These are phyloP conservation scores for Oryza glaberrima DNA, from an alignment of 176 grass and related monocot species.

Conservation along the genomic window DNA sequence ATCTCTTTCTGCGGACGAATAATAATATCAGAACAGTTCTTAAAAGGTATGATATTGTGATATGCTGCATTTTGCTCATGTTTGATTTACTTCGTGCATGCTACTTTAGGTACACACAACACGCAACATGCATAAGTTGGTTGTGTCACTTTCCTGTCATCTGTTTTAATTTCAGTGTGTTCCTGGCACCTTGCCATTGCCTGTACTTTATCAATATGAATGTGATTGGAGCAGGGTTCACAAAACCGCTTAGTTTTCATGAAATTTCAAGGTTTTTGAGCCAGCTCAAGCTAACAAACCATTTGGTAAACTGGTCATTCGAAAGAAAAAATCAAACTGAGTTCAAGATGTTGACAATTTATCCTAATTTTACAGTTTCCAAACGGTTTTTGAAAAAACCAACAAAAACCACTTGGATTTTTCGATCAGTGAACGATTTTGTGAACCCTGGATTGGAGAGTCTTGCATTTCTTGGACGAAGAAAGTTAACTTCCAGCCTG, in stretches of 20 bases:
- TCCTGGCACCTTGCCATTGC: background rate
- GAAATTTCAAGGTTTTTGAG: too few species aligned
- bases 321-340: too few species aligned
- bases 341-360: too few species aligned
- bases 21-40: constrained; percentile 72
- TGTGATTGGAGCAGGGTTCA: background rate
- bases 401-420: too few species aligned
- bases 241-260: too few species aligned
- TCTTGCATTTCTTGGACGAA: constrained; percentile 9
- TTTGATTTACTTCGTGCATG: constrained; percentile 1
- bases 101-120: constrained; percentile 13
- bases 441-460: too few species aligned
- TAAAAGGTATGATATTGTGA: constrained; percentile 57
- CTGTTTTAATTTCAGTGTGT: constrained; percentile 19
- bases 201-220: background rate
- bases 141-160: background rate
- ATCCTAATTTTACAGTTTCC: too few species aligned
- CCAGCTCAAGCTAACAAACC: too few species aligned
- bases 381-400: too few species aligned
- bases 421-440: too few species aligned
- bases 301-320: too few species aligned
- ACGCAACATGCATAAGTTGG: background rate
- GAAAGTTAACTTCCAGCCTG: too few species aligned
- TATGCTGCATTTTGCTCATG: constrained; percentile 21
- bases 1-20: constrained; percentile 62